phyloP scores from a whole-genome alignment of 768 basidiomycete genomes.

The Ramaria sp. region DNA sequence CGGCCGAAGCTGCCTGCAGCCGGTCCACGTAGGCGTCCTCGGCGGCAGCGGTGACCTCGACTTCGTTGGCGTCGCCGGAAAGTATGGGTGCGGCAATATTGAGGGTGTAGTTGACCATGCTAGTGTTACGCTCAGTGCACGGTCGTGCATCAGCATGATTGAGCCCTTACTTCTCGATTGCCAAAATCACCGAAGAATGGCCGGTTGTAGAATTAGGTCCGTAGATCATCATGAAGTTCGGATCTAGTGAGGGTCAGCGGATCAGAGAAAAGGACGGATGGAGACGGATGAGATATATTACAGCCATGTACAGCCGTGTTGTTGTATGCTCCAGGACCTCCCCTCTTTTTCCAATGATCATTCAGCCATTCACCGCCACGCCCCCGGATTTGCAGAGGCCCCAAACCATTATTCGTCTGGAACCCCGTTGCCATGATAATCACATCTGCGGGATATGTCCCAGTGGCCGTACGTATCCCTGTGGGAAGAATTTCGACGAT shows the following conservation, averaged over 20 bases:
- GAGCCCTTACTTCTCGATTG: conserved; percentile 8
- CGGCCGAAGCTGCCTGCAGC: conserved; percentile 12
- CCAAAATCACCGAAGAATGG: conserved; percentile 16
- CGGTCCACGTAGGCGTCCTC: conserved; percentile 6
- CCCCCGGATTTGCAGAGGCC: conserved; percentile 13
- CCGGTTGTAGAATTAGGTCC: conserved; percentile 17
- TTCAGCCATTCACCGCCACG: conserved; percentile 10
- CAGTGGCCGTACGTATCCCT: conserved; percentile 11
- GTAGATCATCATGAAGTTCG: conserved; percentile 13
- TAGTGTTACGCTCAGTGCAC: neutral
- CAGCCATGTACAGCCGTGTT: conserved; percentile 4
- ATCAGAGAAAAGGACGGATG: neutral
- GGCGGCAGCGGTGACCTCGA: conserved; percentile 14
- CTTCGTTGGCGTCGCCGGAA: conserved; percentile 2
- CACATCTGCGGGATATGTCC: conserved; percentile 13
- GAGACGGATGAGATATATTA: neutral
- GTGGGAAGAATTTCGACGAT: conserved; percentile 9
- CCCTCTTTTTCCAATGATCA: conserved; percentile 10
- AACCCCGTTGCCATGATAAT: conserved; percentile 15
- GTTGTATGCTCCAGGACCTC: conserved; percentile 11
- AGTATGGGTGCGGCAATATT: conserved; percentile 12
- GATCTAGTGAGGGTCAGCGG: neutral
- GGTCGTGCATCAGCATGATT: neutral
- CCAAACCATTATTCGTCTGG: conserved; percentile 1
- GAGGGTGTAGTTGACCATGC: conserved; percentile 2